These are phyloP conservation scores for Clitoria ternatea DNA, from an alignment of 306 rosid species.

Conservation along the genomic window DNA sequence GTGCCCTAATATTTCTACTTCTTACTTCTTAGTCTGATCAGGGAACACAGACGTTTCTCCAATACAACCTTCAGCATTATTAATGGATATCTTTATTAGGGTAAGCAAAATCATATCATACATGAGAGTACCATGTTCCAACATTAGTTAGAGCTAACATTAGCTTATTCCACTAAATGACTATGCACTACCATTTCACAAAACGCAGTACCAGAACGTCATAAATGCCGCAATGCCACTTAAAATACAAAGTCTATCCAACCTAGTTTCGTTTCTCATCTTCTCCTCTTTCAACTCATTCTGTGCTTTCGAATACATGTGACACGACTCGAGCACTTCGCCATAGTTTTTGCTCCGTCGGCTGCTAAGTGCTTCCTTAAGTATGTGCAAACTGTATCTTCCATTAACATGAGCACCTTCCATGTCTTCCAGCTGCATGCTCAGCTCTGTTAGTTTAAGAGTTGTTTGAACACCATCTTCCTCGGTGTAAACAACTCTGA, in stretches of 20 bases:
- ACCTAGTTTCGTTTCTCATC: slow-evolving; percentile 66
- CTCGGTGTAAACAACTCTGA: slow-evolving; percentile 49
- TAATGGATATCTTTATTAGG: slow-evolving; percentile 1
- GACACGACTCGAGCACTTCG: slow-evolving; percentile 63
- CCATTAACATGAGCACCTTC: slow-evolving; percentile 69
- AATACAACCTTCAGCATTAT: no score
- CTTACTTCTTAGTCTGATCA: no score
- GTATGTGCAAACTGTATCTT: slow-evolving; percentile 61
- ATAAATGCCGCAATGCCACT: slow-evolving; percentile 39
- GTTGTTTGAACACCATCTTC: slow-evolving; percentile 46
- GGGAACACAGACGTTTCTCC: no score
- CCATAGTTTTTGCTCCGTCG: slow-evolving; percentile 58
- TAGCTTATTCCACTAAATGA: slow-evolving; percentile 23
- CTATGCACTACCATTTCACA: slow-evolving; percentile 28
- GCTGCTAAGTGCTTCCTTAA: slow-evolving; percentile 65
- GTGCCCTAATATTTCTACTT: no score
- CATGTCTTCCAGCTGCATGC: slow-evolving; percentile 85
- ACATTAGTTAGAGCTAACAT: slow-evolving; percentile 27
- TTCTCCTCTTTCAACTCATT: slow-evolving; percentile 71
- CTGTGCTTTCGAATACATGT: slow-evolving; percentile 60
- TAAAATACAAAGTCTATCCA: slow-evolving; percentile 40
- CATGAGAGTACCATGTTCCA: slow-evolving; percentile 18
- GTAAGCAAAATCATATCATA: slow-evolving; percentile 33
- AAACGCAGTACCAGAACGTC: slow-evolving; percentile 39
- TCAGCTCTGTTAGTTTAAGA: slow-evolving; percentile 61